A percentile compares a stretch with the other conserved stretches of the same genome.
Evolutionary conservation across 352 stramenopile genomes (phyloP).

Genomic region (Phytopythium boreale): DNA sequence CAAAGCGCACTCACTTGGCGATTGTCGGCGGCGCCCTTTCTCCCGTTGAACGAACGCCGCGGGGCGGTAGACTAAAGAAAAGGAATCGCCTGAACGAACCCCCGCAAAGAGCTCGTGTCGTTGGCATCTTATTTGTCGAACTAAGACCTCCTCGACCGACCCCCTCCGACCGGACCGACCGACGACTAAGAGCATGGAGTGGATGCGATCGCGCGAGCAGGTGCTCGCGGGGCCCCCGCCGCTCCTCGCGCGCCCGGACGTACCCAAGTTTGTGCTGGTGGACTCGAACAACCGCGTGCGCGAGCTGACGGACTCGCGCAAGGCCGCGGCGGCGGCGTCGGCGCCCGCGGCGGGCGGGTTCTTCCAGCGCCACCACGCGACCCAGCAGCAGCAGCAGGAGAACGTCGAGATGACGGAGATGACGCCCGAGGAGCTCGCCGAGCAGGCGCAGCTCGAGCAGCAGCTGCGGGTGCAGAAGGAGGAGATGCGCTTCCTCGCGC

Average conservation of each 20-base stretch:
- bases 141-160: background rate
- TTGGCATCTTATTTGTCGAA: background rate
- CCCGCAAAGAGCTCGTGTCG: background rate
- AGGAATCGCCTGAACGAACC: conserved; percentile 1
- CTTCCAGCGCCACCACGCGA: conserved; percentile 8
- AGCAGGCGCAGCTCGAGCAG: conserved; percentile 66
- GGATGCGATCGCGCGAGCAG: conserved; percentile 51
- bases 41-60: too few relatives aligned
- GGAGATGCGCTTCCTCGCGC: conserved; percentile 74
- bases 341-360: conserved; percentile 18
- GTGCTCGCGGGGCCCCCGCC: conserved; percentile 28
- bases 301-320: conserved; percentile 52
- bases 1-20: background rate
- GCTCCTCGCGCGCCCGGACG: conserved; percentile 12
- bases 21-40: background rate
- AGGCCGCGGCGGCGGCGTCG: conserved; percentile 15
- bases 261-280: conserved; percentile 66
- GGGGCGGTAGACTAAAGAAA: conserved; percentile 1
- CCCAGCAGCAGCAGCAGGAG: background rate
- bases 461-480: conserved; percentile 73
- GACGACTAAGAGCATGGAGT: conserved; percentile 34
- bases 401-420: conserved; percentile 30
- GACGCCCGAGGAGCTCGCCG: conserved; percentile 49
- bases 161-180: background rate
- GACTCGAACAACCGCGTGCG: conserved; percentile 72